Conservation (phyloP, 164 flowering plant species). For the Kingdonia uniflora region DNA sequence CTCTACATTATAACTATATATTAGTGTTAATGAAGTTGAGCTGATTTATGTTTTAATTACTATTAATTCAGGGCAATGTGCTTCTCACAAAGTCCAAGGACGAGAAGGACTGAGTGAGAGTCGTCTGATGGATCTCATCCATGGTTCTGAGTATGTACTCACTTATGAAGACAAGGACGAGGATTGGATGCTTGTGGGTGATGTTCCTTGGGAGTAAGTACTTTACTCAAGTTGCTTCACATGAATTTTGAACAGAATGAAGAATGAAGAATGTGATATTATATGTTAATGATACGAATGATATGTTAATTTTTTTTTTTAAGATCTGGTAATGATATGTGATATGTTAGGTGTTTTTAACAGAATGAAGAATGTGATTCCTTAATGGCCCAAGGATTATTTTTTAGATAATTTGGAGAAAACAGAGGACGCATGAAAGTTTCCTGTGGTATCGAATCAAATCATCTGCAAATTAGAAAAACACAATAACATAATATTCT, state of each 20-base stretch:
- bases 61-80: constrained; percentile 41
- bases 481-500: constrained; percentile 4
- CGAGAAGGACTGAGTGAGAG: constrained; percentile 49
- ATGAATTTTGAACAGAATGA: no score
- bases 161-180: constrained; percentile 87
- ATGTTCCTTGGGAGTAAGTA: constrained; percentile 92
- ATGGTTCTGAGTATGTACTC: constrained; percentile 78
- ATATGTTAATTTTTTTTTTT: no score
- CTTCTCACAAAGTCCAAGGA: constrained; percentile 39
- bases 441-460: not conserved
- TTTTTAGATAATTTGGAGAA: not conserved
- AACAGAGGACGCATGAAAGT: no score
- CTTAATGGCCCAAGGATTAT: no score
- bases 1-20: no score
- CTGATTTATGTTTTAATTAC: constrained; percentile 1
- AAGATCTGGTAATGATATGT: no score
- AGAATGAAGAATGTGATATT: no score
- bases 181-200: constrained; percentile 95
- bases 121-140: constrained; percentile 55
- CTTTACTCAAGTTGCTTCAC: not conserved
- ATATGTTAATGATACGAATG: no score
- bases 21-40: not conserved
- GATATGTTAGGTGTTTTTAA: no score
- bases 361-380: no score
- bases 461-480: constrained; percentile 6